Evolutionary conservation across 345 rosid genomes (phyloP), one percentile per base, ranked within the genome.

Genomic region (Euphorbia pulcherrima): DNA sequence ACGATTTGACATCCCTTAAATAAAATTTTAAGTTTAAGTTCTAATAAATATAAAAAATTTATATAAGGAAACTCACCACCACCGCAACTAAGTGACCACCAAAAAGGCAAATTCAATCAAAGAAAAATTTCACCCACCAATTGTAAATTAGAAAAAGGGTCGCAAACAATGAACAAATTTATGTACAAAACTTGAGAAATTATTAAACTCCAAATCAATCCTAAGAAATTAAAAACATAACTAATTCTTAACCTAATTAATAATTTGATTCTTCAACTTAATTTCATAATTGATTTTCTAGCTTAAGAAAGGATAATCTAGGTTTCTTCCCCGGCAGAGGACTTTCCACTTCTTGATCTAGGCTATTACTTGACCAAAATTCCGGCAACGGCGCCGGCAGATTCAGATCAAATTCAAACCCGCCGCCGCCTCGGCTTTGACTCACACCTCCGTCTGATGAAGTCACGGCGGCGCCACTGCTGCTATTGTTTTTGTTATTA

Each of bases 361-460:
- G 54, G 23, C n/a, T 40, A 30, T 7, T 58, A n/a, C 0, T 29
- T 17, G 52, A 65, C 28, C 23, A 33, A 10, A 79, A 79, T 18
- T 93, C 97, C 1, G 92, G 92, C 73, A 81, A 56, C 21, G 98
- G 90, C 1, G 98, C 92, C 1, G 98, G 97, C 58, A 90, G 29
- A 81, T 93, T 93, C 30, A 93, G 78, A 82, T 93, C 98, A 76
- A 92, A 84, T 27, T 72, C 92, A 21, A 74, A 47, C 0, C 64
- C 72, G 1, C 72, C 68, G 52, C 83, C 84, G 55, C 82, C 81
- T 28, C 21, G 85, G 71, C 80, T 81, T 64, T 80, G 79, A 71
- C 81, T 82, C 8, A 18, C 23, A 47, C 62, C 81, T 6, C 61
- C 76, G 39, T 44, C 60, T 0, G 71, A 52, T 16, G 76, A 60